Base-by-base conservation (phyloP, 148 eudicot species). In the Arctostaphylos glauca region DNA sequence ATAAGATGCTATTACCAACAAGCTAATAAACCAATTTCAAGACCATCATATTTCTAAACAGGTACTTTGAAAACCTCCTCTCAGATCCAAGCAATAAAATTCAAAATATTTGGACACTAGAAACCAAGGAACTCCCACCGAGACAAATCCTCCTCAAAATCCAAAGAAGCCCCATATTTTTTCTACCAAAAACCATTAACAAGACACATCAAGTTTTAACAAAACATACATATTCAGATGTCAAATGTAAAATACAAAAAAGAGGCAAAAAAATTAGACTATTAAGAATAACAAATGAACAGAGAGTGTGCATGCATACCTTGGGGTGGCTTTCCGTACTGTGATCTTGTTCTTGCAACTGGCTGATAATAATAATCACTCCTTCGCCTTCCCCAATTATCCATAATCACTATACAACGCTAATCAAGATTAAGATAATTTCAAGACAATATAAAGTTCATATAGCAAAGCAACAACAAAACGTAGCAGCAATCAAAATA, bases 281-380 rank as follows among this genome's bases (percentile, higher is more conserved):
- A 23, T 0, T 38, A 5, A 52, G 18, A 50, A 15, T 21, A 49
- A 21, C 31, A 64, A 50, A 31, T 31, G 18, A 13, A 75, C 46
- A 81, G 48, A 21, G 25, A 56, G 76, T 19, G 66, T 60, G 15
- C 67, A 41, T 7, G 71, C 84, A 73, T 68, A 80, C 85, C 86
- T 46, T 64, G 84, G 74, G 90, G 85, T 80, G 93, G 82, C 79
- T 78, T 84, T 43, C 72, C 81, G 81, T 79, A 82, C 10, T 81
- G 81, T 84, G 91, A 84, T 80, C 86, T 87, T 56, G 80, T 78
- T 13, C 62, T 80, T 62, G 84, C 43, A 87, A 12, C 81, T 50
- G 78, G 84, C 82, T 80, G 64, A 59, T 59, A 64, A 54, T 81
- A 60, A 72, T 83, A 84, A 79, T 71, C 86, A 54, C 88, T 77